phyloP scores from a whole-genome alignment of 768 basidiomycete species.

The Boletus patriciae region DNA sequence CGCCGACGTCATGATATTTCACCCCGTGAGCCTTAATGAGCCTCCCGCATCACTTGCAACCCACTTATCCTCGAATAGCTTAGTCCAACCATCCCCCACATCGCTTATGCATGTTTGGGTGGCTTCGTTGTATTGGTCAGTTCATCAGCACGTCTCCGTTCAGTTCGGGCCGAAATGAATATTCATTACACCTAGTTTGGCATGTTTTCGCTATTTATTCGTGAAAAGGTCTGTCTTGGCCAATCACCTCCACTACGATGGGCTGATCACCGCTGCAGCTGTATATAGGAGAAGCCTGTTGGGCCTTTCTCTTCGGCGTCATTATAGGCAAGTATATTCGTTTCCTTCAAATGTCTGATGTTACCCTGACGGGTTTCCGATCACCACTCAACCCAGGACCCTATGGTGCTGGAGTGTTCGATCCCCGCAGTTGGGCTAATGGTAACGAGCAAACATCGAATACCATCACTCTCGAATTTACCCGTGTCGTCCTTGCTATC shows the following conservation, averaged over 20 bases:
- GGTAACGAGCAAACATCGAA: conserved; percentile 53
- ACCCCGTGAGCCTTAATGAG: conserved; percentile 42
- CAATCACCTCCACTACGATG: not conserved
- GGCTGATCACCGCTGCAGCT: conserved; percentile 43
- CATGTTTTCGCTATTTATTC: conserved; percentile 91
- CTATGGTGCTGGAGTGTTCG: conserved; percentile 76
- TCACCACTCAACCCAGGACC: conserved; percentile 53
- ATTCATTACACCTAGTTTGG: conserved; percentile 60
- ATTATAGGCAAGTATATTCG: conserved; percentile 62
- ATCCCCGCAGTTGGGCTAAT: conserved; percentile 75
- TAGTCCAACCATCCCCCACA: conserved; percentile 65
- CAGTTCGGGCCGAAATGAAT: not conserved
- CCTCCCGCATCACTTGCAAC: not conserved
- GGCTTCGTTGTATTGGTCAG: conserved; percentile 77
- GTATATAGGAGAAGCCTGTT: conserved; percentile 95
- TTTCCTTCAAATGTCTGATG: not conserved
- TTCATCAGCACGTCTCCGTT: conserved; percentile 7
- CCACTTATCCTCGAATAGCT: conserved; percentile 15
- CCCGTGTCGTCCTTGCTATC: conserved; percentile 90
- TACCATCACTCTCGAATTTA: conserved; percentile 83
- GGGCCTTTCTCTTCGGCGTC: conserved; percentile 92
- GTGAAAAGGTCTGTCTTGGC: conserved; percentile 64
- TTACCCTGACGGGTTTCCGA: conserved; percentile 2
- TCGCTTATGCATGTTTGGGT: conserved; percentile 76
- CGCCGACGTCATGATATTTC: conserved; percentile 44